These are phyloP conservation scores for Dothideomycetes sp. DNA, from an alignment of 2,329 filamentous ascomycete genomes.

Conservation along the genomic window DNA sequence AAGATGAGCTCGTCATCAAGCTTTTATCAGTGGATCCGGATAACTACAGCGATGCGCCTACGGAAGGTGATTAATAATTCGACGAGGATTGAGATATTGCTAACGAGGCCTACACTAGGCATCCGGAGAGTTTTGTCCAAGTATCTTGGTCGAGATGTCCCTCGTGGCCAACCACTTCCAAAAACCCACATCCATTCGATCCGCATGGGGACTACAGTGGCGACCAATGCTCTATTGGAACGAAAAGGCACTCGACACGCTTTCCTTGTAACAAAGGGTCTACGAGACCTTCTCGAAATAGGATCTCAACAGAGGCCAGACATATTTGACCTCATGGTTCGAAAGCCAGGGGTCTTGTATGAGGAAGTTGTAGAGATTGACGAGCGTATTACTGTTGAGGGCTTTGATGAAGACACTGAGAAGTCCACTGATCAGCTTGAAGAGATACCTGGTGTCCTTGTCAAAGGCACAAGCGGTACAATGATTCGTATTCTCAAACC, in stretches of 20 bases:
- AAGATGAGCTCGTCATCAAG: slow-evolving; percentile 16
- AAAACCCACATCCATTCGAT: slow-evolving; percentile 10
- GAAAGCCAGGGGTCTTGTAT: slow-evolving; percentile 13
- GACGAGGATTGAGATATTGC: too few species aligned
- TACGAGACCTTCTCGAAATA: slow-evolving; percentile 18
- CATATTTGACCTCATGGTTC: slow-evolving; percentile 17
- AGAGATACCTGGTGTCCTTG: not conserved
- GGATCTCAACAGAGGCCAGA: slow-evolving; percentile 21
- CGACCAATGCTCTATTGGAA: slow-evolving; percentile 19
- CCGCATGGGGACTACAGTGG: slow-evolving; percentile 20
- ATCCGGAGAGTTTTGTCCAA: slow-evolving; percentile 16
- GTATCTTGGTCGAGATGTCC: slow-evolving; percentile 10
- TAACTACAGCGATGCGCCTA: slow-evolving; percentile 19
- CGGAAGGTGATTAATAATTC: too few species aligned
- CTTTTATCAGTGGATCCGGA: slow-evolving; percentile 18
- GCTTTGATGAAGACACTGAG: slow-evolving; percentile 17
- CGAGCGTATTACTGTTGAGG: slow-evolving; percentile 21
- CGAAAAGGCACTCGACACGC: slow-evolving; percentile 17
- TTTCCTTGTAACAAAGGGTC: slow-evolving; percentile 18
- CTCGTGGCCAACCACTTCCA: slow-evolving; percentile 9
- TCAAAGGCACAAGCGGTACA: not conserved
- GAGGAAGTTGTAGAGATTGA: slow-evolving; percentile 13
- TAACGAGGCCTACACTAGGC: too few species aligned
- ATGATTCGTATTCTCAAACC: not conserved
- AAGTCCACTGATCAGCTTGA: not conserved